These are phyloP conservation scores for Drechslera avenae DNA, from an alignment of 2,329 filamentous ascomycete genomes.

Conservation along the genomic window DNA sequence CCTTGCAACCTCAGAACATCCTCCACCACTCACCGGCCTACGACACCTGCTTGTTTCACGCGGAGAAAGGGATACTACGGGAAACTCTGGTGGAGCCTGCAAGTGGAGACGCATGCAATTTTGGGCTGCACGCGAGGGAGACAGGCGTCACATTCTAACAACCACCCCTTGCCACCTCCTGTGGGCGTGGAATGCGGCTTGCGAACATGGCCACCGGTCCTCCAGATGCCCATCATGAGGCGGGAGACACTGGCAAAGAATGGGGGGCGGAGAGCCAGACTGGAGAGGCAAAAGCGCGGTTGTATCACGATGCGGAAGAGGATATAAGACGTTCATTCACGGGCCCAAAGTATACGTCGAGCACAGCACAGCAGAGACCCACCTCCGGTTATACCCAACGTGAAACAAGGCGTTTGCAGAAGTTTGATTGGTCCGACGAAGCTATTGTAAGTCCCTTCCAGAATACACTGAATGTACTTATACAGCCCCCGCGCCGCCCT, in stretches of 20 bases:
- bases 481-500: slow-evolving; percentile 31
- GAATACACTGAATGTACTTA: slow-evolving; percentile 35
- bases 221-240: slow-evolving; percentile 24
- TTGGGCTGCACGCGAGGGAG: slow-evolving; percentile 27
- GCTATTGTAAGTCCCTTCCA: slow-evolving; percentile 38
- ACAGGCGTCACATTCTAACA: slow-evolving; percentile 38
- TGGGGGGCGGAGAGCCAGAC: slow-evolving; percentile 22
- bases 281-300: slow-evolving; percentile 28
- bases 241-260: slow-evolving; percentile 31
- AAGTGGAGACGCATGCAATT: slow-evolving; percentile 28
- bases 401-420: slow-evolving; percentile 45
- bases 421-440: slow-evolving; percentile 37
- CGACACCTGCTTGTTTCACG: slow-evolving; percentile 41
- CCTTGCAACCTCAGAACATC: slow-evolving; percentile 30
- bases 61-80: slow-evolving; percentile 26
- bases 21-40: slow-evolving; percentile 35
- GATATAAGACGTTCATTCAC: slow-evolving; percentile 40
- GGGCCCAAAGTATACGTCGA: slow-evolving; percentile 27
- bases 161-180: slow-evolving; percentile 24
- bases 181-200: slow-evolving; percentile 29
- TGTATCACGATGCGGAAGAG: slow-evolving; percentile 19
- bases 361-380: slow-evolving; percentile 36
- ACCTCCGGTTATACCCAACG: slow-evolving; percentile 35
- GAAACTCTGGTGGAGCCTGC: slow-evolving; percentile 33
- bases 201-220: slow-evolving; percentile 29